These are phyloP conservation scores for Wickerhamiella cacticola DNA, from an alignment of 805 yeast species.

Conservation along the genomic window DNA sequence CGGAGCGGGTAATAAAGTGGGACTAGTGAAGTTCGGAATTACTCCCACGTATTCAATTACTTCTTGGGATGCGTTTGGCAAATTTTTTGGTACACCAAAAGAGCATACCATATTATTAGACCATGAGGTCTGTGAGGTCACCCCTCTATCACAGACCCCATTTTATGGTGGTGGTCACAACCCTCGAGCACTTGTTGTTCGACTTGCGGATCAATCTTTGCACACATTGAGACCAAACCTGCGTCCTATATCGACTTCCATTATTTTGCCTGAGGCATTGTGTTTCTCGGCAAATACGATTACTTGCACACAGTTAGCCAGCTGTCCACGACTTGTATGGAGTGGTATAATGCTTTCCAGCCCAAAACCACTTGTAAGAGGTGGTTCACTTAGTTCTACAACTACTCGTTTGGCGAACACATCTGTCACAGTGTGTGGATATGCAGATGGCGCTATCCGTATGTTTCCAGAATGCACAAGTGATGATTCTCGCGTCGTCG, in stretches of 20 bases:
- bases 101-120: slow-evolving; percentile 36
- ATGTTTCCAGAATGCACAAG: slow-evolving; percentile 73
- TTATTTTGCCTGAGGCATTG: slow-evolving; percentile 67
- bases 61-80: slow-evolving; percentile 71
- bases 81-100: slow-evolving; percentile 52
- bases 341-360: slow-evolving; percentile 58
- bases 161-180: slow-evolving; percentile 70
- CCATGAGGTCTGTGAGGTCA: slow-evolving; percentile 34
- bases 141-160: slow-evolving; percentile 53
- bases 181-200: slow-evolving; percentile 51
- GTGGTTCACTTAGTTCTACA: slow-evolving; percentile 61
- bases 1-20: slow-evolving; percentile 45
- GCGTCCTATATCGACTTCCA: slow-evolving; percentile 38
- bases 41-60: slow-evolving; percentile 72
- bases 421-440: slow-evolving; percentile 47
- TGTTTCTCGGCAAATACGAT: slow-evolving; percentile 68
- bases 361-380: slow-evolving; percentile 44
- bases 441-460: slow-evolving; percentile 65
- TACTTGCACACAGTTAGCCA: slow-evolving; percentile 42
- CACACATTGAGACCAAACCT: slow-evolving; percentile 13
- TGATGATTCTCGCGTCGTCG: slow-evolving; percentile 52
- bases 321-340: slow-evolving; percentile 60
- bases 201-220: slow-evolving; percentile 52
- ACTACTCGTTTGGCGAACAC: slow-evolving; percentile 43
- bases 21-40: slow-evolving; percentile 60